phyloP scores from a whole-genome alignment of 306 rosid genomes.

The Corylus heterophylla region DNA sequence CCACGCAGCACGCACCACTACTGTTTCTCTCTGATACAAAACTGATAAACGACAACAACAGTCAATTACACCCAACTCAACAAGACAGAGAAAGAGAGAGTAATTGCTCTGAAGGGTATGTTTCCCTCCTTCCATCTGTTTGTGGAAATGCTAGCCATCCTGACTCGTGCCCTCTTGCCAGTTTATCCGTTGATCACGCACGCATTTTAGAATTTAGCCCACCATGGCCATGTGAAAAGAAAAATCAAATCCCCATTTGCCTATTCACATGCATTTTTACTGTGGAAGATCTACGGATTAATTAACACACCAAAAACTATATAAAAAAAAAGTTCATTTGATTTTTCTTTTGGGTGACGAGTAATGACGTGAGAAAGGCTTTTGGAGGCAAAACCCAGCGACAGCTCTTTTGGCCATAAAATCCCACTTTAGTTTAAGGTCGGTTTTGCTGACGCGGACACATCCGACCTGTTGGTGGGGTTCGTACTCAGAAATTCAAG shows the following conservation, averaged over 20 bases:
- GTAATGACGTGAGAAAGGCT: background rate
- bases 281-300: background rate
- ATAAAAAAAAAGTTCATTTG: background rate
- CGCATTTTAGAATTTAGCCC: slow-evolving; percentile 3
- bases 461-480: background rate
- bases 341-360: background rate
- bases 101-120: slow-evolving; percentile 26
- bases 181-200: slow-evolving; percentile 37
- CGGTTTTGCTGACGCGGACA: background rate
- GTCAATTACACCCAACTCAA: slow-evolving; percentile 56
- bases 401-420: background rate
- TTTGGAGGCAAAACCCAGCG: background rate
- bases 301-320: no score
- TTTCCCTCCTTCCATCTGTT: slow-evolving; percentile 73
- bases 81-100: slow-evolving; percentile 39
- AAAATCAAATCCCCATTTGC: background rate
- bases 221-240: background rate
- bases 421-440: background rate
- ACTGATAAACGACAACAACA: slow-evolving; percentile 30
- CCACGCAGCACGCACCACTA: slow-evolving; percentile 24
- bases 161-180: background rate
- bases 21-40: background rate
- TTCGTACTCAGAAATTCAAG: background rate
- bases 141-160: slow-evolving; percentile 48
- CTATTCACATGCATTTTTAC: background rate